Conservation (phyloP, 176 grass and related monocot species). For the Lolium multiflorum region DNA sequence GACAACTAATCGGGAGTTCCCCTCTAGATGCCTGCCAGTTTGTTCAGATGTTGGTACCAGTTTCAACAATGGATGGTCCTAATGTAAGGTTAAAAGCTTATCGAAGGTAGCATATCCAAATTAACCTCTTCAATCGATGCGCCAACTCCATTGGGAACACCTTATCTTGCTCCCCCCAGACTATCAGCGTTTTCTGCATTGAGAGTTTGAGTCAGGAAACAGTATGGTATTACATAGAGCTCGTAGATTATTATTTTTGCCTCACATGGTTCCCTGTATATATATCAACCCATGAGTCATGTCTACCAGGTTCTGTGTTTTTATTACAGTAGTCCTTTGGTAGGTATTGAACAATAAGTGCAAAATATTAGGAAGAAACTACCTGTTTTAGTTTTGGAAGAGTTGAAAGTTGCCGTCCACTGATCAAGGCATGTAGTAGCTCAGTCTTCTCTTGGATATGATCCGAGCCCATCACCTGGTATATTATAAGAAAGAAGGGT, state of each 20-base stretch:
- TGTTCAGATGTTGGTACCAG: not conserved
- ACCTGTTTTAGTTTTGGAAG: slow-evolving; percentile 91
- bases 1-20: slow-evolving; percentile 66
- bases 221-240: not conserved
- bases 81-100: not conserved
- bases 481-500: slow-evolving; percentile 16
- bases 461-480: slow-evolving; percentile 85
- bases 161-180: slow-evolving; percentile 84
- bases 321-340: not conserved
- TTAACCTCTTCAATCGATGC: slow-evolving; percentile 82
- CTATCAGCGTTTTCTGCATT: slow-evolving; percentile 68
- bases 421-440: slow-evolving; percentile 66
- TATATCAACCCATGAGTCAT: not conserved
- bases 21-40: slow-evolving; percentile 77
- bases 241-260: not conserved
- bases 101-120: not conserved
- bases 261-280: not conserved
- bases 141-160: slow-evolving; percentile 95
- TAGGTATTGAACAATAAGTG: not conserved
- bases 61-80: not conserved
- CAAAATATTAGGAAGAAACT: not conserved
- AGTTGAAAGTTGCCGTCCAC: slow-evolving; percentile 62
- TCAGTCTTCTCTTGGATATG: slow-evolving; percentile 82
- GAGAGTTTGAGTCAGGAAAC: not conserved
- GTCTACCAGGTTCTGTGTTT: not conserved